Percentiles rank a stretch among this genome's conserved stretches.
Conservation (phyloP, 2,329 filamentous ascomycete species). For the Didymellaceae sp. region DNA sequence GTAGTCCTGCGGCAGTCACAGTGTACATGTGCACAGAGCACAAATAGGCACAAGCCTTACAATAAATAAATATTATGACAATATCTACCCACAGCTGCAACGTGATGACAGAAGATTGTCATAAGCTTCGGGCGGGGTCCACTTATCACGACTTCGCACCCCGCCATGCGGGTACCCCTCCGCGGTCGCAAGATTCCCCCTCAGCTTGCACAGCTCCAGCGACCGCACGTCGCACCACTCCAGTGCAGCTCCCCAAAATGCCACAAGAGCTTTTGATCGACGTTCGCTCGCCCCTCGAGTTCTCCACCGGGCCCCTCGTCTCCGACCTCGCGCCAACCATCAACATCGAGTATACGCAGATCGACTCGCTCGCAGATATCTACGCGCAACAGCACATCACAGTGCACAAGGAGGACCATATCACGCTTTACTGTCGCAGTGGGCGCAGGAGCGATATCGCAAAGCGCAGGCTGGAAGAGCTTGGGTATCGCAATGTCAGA, state of each 20-base stretch:
- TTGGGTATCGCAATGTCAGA: slow-evolving; percentile 42
- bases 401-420: slow-evolving; percentile 35
- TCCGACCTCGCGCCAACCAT: slow-evolving; percentile 35
- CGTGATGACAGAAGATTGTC: background rate
- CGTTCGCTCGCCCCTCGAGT: slow-evolving; percentile 47
- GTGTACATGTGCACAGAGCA: slow-evolving; percentile 12
- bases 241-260: background rate
- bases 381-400: slow-evolving; percentile 26
- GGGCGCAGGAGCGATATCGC: slow-evolving; percentile 46
- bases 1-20: slow-evolving; percentile 11
- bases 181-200: background rate
- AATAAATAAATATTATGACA: slow-evolving; percentile 10
- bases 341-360: slow-evolving; percentile 49
- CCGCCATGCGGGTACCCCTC: background rate
- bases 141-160: background rate
- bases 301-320: slow-evolving; percentile 40
- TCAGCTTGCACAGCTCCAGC: background rate
- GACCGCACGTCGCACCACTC: background rate
- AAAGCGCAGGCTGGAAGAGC: slow-evolving; percentile 31
- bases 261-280: slow-evolving; percentile 40
- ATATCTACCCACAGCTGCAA: background rate
- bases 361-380: slow-evolving; percentile 35
- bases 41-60: slow-evolving; percentile 6
- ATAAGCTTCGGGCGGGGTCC: background rate
- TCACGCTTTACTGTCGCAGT: slow-evolving; percentile 48